Base-by-base conservation (phyloP, 2,329 filamentous ascomycete genomes). In the Apiospora koreana region DNA sequence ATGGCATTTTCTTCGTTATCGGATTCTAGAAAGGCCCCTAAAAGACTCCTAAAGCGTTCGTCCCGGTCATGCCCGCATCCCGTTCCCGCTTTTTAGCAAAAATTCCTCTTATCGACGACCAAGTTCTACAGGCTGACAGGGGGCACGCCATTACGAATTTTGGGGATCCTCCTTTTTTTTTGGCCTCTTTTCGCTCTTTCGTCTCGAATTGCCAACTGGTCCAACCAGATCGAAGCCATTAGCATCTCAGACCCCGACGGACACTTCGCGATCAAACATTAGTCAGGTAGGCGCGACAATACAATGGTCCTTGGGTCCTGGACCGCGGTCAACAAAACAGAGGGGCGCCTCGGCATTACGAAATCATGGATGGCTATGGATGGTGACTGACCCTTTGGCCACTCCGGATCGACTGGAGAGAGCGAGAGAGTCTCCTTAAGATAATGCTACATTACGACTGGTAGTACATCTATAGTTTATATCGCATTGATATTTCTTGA, bases 21-120 rank as follows among this genome's bases (percentile, higher is more conserved):
- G 50, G 50, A 9, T 62, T 62, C 54, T 62, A 38, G 65, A 46
- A 65, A 28, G 12, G 46, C 23, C 10, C 12, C 14, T n/a, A 9
- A 23, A 23, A 9, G n/a, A 23, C 50, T 28, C 54, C 54, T 62
- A 38, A 62, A 23, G 16, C 1, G 9, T n/a, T 7, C 18, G 54
- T 62, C 54, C 54, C 54, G 54, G 54, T 62, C 54, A 62, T 62
- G 54, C 54, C 54, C 54, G 31, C 31, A n/a, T 21, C 31, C 3
- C 54, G 50, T 62, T 62, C 31, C 54, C 54, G 54, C 54, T 62
- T 62, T 62, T 62, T 38, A 38, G 54, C 21, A 38, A 62, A 58
- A 62, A 62, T 38, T 62, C 54, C 31, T 38, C 28, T n/a, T n/a
- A 62, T 18, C 16, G 21, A 12, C 28, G 31, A 35, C 28, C 50